phyloP scores from a whole-genome alignment of 352 stramenopile genomes.

The Plasmopara muralis region DNA sequence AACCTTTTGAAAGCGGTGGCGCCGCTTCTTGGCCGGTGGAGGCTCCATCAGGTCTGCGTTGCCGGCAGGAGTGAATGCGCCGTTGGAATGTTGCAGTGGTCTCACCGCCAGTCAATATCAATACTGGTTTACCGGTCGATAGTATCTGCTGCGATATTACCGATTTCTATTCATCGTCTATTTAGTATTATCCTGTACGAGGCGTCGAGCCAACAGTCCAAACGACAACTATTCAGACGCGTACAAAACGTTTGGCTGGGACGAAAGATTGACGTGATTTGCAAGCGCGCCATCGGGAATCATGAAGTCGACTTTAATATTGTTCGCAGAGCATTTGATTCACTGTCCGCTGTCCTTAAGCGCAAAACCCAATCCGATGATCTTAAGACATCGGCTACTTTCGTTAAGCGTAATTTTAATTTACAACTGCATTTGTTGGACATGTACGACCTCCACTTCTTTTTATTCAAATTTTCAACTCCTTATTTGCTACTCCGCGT shows the following conservation, averaged over 20 bases:
- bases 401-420: constrained; percentile 63
- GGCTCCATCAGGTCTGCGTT: constrained; percentile 13
- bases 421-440: constrained; percentile 57
- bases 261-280: constrained; percentile 40
- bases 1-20: constrained; percentile 81
- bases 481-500: constrained; percentile 45
- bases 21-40: constrained; percentile 53
- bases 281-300: constrained; percentile 49
- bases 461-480: constrained; percentile 63
- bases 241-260: constrained; percentile 68
- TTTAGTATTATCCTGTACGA: constrained; percentile 6
- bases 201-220: constrained; percentile 42
- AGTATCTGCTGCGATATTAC: too few relatives aligned
- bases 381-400: constrained; percentile 51
- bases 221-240: constrained; percentile 40
- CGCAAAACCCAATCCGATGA: constrained; percentile 44
- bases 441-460: constrained; percentile 74
- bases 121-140: too few relatives aligned
- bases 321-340: constrained; percentile 56
- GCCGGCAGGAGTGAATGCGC: not conserved
- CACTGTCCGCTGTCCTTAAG: constrained; percentile 42
- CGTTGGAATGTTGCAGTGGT: not conserved
- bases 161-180: too few relatives aligned
- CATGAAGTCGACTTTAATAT: constrained; percentile 46
- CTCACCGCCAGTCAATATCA: not conserved